Evolutionary conservation across 2,329 filamentous ascomycete species (phyloP), one percentile per base, ranked within the genome.

Genomic region (Calonectria naviculata): DNA sequence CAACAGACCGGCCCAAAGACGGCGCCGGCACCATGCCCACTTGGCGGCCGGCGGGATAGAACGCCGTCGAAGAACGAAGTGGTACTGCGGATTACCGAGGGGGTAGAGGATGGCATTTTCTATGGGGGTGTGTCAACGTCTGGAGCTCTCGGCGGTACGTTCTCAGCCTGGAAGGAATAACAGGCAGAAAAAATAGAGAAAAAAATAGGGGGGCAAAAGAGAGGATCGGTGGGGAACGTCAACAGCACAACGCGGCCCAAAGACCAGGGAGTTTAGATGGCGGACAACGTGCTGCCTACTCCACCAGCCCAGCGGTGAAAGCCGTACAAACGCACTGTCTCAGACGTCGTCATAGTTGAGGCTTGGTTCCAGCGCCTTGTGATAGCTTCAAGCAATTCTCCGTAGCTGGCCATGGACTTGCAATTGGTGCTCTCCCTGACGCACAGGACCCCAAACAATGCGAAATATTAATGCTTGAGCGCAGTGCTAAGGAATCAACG

Each of bases 1-100:
- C 56, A 62, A 65, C 21, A 60, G 54, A 64, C 56, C 54, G 65
- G 63, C 38, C 41, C 38, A 24, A 38, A 73, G 66, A 65, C 70
- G 73, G 71, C 49, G 76, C 47, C 65, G 31, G 24, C 72, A 71
- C 73, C 47, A 69, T 67, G 71, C 70, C 73, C 75, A 75, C 75
- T 72, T 75, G 69, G 74, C 65, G 67, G 68, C 58, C 46, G 60
- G 70, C 67, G 67, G 67, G 63, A 73, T 73, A 52, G 74, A 74
- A 71, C 74, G 71, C 73, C 73, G 72, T 74, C 72, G 65, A 70
- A 24, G 36, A 61, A 68, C 56, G 52, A 62, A 68, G 75, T 77
- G 49, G 71, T 68, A 72, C 71, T 63, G 75, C 71, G 67, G 67
- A 69, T 68, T 75, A 68, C 70, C 64, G 68, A 41, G 60, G 70